Percentiles rank a stretch among this genome's conserved stretches.
phyloP scores from a whole-genome alignment of 2,329 filamentous ascomycete species.

The Neopestalotiopsis clavispora region DNA sequence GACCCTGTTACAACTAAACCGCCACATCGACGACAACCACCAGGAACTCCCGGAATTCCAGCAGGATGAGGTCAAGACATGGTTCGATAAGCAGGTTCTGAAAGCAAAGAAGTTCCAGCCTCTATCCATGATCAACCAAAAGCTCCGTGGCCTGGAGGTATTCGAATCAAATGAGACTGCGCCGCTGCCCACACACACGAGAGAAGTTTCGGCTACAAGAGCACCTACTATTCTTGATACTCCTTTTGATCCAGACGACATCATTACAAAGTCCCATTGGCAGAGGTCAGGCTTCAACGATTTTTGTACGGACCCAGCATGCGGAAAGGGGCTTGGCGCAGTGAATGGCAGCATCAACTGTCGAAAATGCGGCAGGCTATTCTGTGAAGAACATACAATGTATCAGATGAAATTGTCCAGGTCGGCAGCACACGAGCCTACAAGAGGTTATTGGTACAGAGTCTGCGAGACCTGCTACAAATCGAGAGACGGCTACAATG shows the following conservation, averaged over 20 bases:
- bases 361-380: constrained; percentile 87
- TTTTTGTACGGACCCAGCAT: constrained; percentile 84
- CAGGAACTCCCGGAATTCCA: constrained; percentile 86
- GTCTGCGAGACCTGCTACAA: constrained; percentile 99
- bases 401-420: constrained; percentile 98
- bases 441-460: constrained; percentile 88
- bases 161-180: constrained; percentile 87
- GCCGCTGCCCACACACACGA: constrained; percentile 38
- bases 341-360: constrained; percentile 90
- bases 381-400: constrained; percentile 98
- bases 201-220: constrained; percentile 36
- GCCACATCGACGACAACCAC: constrained; percentile 84
- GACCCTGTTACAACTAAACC: constrained; percentile 90
- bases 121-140: constrained; percentile 89
- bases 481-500: constrained; percentile 92
- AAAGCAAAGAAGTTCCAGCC: constrained; percentile 95
- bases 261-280: constrained; percentile 90
- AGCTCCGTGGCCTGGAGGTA: constrained; percentile 87
- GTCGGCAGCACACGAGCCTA: constrained; percentile 86
- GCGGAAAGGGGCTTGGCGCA: constrained; percentile 78
- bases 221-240: constrained; percentile 42
- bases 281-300: constrained; percentile 78
- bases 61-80: constrained; percentile 94
- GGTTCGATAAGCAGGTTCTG: constrained; percentile 93
- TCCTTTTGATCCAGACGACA: constrained; percentile 79